Percentiles rank a stretch among this genome's conserved stretches.
Conservation (phyloP, 2,329 filamentous ascomycete species). For the Sclerotinia spermophila region DNA sequence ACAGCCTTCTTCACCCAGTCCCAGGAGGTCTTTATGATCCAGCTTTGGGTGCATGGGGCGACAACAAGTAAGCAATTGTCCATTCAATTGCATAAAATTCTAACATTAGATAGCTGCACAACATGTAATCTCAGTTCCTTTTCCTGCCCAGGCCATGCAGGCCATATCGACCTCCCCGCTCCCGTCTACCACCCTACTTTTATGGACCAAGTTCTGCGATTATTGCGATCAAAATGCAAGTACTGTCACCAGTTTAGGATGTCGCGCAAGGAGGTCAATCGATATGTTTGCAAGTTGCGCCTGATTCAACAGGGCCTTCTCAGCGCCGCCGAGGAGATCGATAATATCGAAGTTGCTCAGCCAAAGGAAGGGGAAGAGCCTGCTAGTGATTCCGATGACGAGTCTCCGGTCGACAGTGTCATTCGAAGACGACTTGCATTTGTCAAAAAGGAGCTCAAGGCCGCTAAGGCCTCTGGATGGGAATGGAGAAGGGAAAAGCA, state of each 20-base stretch:
- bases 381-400: constrained; percentile 33
- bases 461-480: constrained; percentile 44
- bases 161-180: constrained; percentile 90
- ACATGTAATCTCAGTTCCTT: constrained; percentile 84
- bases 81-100: neutral
- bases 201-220: constrained; percentile 82
- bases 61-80: constrained; percentile 63
- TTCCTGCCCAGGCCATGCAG: constrained; percentile 86
- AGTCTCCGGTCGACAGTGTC: constrained; percentile 44
- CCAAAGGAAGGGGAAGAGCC: constrained; percentile 26
- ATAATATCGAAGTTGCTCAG: constrained; percentile 35
- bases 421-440: constrained; percentile 60
- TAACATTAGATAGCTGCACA: constrained; percentile 61
- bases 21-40: constrained; percentile 90
- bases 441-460: constrained; percentile 68
- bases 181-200: constrained; percentile 97
- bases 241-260: constrained; percentile 89
- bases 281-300: constrained; percentile 78
- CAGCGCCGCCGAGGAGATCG: constrained; percentile 56
- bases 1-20: constrained; percentile 82
- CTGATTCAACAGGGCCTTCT: constrained; percentile 82
- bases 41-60: constrained; percentile 84
- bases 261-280: constrained; percentile 70
- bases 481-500: constrained; percentile 60
- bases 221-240: constrained; percentile 82